Evolutionary conservation across 1,139 yeast genomes (phyloP).

Genomic region (Kurtzmaniella natalensis): DNA sequence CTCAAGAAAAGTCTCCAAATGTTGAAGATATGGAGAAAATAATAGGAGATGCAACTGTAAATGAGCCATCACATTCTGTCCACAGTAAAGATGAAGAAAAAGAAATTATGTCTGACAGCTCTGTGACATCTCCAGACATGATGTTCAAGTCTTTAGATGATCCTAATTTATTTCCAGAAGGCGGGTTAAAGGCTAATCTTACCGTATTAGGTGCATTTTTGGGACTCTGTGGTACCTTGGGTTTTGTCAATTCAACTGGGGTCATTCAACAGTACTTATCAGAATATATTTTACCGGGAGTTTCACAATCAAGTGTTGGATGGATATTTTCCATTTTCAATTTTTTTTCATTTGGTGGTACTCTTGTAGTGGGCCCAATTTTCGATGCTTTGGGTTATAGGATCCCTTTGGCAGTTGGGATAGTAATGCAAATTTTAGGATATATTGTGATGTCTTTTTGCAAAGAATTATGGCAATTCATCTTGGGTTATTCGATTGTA

Average conservation of each 20-base stretch:
- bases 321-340: slow-evolving; percentile 33
- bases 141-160: no score
- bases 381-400: slow-evolving; percentile 22
- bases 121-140: no score
- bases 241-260: slow-evolving; percentile 26
- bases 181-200: slow-evolving; percentile 18
- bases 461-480: slow-evolving; percentile 21
- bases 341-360: slow-evolving; percentile 24
- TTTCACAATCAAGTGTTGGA: slow-evolving; percentile 21
- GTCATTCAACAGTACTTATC: slow-evolving; percentile 23
- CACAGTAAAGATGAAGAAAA: no score
- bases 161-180: slow-evolving; percentile 23
- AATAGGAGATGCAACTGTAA: no score
- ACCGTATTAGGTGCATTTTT: slow-evolving; percentile 22
- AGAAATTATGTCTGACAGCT: no score
- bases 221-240: slow-evolving; percentile 23
- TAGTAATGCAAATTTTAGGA: slow-evolving; percentile 17
- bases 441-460: slow-evolving; percentile 20
- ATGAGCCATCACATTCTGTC: no score
- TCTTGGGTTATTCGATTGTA: slow-evolving; percentile 18
- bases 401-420: slow-evolving; percentile 16
- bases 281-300: slow-evolving; percentile 14
- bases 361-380: slow-evolving; percentile 22
- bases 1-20: no score
- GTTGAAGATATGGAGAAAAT: no score